phyloP scores from a whole-genome alignment of 2,329 filamentous ascomycete genomes.

The Fusarium papillatum region DNA sequence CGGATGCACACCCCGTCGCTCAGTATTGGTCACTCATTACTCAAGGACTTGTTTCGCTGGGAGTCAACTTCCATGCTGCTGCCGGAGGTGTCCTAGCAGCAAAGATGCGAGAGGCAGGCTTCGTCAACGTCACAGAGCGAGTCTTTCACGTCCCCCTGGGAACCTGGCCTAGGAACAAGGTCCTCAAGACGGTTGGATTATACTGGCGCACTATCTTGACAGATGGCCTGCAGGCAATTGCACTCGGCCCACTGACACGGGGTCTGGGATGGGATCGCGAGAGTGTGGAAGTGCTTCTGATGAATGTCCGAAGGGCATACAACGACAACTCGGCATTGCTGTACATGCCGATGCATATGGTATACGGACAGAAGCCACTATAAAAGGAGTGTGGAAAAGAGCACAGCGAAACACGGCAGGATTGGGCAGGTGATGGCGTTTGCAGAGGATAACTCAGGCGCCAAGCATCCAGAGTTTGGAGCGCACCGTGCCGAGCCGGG shows the following conservation, averaged over 20 bases:
- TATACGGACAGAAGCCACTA: conserved; percentile 66
- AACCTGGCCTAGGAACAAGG: conserved; percentile 65
- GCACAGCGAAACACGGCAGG: background rate
- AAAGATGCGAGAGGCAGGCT: conserved; percentile 64
- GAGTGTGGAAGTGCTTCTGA: conserved; percentile 62
- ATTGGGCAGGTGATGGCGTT: background rate
- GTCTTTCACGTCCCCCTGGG: conserved; percentile 67
- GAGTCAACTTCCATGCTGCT: conserved; percentile 61
- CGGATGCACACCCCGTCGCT: conserved; percentile 55
- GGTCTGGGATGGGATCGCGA: conserved; percentile 62
- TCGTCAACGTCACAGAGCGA: conserved; percentile 64
- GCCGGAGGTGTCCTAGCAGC: conserved; percentile 56
- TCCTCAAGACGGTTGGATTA: conserved; percentile 64
- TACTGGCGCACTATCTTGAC: conserved; percentile 65
- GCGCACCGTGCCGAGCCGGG: conserved; percentile 22
- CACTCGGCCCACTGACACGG: conserved; percentile 64
- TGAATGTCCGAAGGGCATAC: conserved; percentile 63
- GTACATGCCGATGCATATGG: conserved; percentile 69
- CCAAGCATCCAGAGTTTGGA: background rate
- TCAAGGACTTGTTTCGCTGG: conserved; percentile 57
- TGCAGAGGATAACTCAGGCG: conserved; percentile 4
- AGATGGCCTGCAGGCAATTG: conserved; percentile 65
- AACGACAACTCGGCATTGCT: conserved; percentile 58
- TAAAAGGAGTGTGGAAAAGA: conserved; percentile 16
- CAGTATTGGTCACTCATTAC: conserved; percentile 62